Evolutionary conservation across 768 basidiomycete species (phyloP).

Genomic region (Kondoa subrosea): DNA sequence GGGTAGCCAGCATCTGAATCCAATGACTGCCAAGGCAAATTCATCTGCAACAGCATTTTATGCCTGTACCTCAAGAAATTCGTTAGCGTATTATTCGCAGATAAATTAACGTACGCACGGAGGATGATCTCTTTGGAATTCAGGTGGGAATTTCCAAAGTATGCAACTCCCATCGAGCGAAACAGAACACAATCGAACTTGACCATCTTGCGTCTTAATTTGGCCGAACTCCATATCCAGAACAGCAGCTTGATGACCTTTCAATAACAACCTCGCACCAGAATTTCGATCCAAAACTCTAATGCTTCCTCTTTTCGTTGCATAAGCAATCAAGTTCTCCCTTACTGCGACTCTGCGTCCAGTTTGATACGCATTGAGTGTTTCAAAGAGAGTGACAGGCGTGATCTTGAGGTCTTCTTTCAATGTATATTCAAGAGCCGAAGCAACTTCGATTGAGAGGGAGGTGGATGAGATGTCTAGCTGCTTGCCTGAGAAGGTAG

Average conservation of each 20-base stretch:
- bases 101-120: not conserved
- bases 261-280: conserved; percentile 2
- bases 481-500: not conserved
- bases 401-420: not conserved
- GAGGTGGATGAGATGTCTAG: not conserved
- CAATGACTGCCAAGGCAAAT: no score
- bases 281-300: not conserved
- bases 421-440: not conserved
- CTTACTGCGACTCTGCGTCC: not conserved
- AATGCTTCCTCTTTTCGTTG: conserved; percentile 1
- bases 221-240: not conserved
- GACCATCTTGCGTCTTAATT: not conserved
- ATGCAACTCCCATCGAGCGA: not conserved
- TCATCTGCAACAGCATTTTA: no score
- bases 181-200: not conserved
- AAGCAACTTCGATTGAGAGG: not conserved
- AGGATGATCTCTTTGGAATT: not conserved
- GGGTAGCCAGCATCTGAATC: no score
- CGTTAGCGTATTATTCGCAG: no score
- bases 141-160: not conserved
- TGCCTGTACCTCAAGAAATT: no score
- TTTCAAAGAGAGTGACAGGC: not conserved
- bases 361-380: not conserved
- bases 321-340: not conserved
- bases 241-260: not conserved